Conservation (phyloP, 1,284 basidiomycete species). For the Heliocybe sulcata region DNA sequence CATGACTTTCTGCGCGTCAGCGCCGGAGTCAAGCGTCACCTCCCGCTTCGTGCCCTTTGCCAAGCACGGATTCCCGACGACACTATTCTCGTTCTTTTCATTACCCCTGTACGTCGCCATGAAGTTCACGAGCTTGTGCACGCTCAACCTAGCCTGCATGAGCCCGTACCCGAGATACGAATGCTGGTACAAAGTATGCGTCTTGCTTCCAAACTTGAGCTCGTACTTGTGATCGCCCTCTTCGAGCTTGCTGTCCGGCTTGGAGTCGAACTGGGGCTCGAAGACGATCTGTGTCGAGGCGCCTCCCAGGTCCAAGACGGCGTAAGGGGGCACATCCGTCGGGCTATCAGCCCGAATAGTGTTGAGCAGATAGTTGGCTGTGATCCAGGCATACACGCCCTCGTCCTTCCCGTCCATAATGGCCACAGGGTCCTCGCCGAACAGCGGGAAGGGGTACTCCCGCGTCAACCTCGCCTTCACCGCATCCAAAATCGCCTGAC, state of each 20-base stretch:
- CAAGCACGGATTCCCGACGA: slow-evolving; percentile 74
- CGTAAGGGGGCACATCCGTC: slow-evolving; percentile 58
- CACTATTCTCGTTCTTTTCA: slow-evolving; percentile 28
- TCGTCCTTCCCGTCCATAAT: slow-evolving; percentile 98
- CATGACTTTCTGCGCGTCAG: slow-evolving; percentile 52
- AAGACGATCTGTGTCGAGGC: slow-evolving; percentile 99
- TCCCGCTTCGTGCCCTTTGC: slow-evolving; percentile 55
- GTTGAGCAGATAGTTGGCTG: slow-evolving; percentile 87
- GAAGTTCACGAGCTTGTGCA: slow-evolving; percentile 89
- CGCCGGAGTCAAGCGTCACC: slow-evolving; percentile 64
- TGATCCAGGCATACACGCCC: slow-evolving; percentile 98
- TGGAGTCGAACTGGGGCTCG: slow-evolving; percentile 65
- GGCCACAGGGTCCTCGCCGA: slow-evolving; percentile 54
- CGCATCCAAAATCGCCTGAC: slow-evolving; percentile 71
- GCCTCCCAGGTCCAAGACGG: slow-evolving; percentile 94
- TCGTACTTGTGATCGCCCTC: slow-evolving; percentile 95
- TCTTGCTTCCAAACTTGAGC: slow-evolving; percentile 68
- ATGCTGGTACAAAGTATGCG: slow-evolving; percentile 84
- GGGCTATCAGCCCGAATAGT: slow-evolving; percentile 59
- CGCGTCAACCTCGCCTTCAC: slow-evolving; percentile 60
- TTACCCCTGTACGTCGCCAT: slow-evolving; percentile 48
- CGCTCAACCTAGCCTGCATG: slow-evolving; percentile 82
- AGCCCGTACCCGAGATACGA: slow-evolving; percentile 96
- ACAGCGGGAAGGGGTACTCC: slow-evolving; percentile 73
- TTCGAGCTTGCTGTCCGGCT: slow-evolving; percentile 45